These are phyloP conservation scores for Chlamydomonas sphaeroides DNA, from an alignment of 139 green algal species.

Conservation along the genomic window DNA sequence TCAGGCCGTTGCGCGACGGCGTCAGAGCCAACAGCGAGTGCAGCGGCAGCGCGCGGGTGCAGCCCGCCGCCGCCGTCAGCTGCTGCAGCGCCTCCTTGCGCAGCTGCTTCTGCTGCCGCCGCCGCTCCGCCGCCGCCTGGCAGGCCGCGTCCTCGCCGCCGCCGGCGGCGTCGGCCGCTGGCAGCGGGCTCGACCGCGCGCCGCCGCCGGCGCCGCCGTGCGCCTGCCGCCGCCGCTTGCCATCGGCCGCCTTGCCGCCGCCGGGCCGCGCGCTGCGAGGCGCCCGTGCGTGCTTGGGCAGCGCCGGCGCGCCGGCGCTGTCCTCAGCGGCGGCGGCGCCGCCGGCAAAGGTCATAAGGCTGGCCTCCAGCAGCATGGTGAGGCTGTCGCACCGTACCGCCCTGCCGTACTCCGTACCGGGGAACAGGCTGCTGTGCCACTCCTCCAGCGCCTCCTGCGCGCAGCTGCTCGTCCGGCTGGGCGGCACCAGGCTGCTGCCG, in stretches of 20 bases:
- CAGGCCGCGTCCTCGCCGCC: not conserved
- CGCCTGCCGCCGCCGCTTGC: not conserved
- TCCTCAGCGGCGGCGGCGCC: not conserved
- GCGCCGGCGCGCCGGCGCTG: not conserved
- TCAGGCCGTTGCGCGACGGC: not conserved
- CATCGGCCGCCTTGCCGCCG: not conserved
- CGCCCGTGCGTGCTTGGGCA: constrained; percentile 10
- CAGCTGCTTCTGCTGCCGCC: not conserved
- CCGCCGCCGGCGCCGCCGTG: too few species aligned
- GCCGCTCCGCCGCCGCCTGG: not conserved
- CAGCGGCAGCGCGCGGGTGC: constrained; percentile 15
- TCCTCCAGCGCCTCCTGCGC: constrained; percentile 23
- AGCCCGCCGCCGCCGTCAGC: not conserved
- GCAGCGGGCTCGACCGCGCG: too few species aligned
- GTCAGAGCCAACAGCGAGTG: not conserved
- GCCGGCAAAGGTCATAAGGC: constrained; percentile 19
- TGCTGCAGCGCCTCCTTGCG: not conserved
- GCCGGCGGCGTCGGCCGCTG: not conserved
- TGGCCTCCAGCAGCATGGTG: constrained; percentile 32
- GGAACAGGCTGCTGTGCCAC: constrained; percentile 11
- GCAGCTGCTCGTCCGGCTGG: constrained; percentile 37
- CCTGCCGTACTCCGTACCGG: constrained; percentile 5
- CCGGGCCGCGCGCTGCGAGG: not conserved
- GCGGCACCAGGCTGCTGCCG: constrained; percentile 3
- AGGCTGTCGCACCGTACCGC: constrained; percentile 25